Percentiles rank a stretch among this genome's conserved stretches.
Conservation (phyloP, 148 eudicot genomes). For the Cornus suecica region DNA sequence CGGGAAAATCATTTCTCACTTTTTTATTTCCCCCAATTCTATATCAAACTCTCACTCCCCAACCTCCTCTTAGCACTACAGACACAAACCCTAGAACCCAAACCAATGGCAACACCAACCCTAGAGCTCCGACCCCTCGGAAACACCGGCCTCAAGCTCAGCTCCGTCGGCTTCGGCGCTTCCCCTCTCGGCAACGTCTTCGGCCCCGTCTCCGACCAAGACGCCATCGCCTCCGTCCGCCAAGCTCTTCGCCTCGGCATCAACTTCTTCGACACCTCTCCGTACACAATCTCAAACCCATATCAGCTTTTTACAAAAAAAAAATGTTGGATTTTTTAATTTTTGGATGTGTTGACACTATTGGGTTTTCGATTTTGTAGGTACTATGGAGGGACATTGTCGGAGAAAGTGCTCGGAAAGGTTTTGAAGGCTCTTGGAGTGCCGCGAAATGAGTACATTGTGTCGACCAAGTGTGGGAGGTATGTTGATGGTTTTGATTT, state of each 20-base stretch:
- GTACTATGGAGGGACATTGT: conserved; percentile 92
- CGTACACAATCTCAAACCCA: conserved; percentile 40
- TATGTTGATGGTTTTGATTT: conserved; percentile 91
- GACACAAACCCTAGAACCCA: neutral
- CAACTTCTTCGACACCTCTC: conserved; percentile 96
- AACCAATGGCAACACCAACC: conserved; percentile 13
- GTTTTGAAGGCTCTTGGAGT: conserved; percentile 75
- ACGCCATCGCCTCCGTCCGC: conserved; percentile 66
- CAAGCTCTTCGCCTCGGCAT: conserved; percentile 70
- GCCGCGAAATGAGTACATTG: conserved; percentile 79
- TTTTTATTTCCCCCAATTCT: neutral
- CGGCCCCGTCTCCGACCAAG: conserved; percentile 66
- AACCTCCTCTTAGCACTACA: neutral
- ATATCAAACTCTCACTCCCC: neutral
- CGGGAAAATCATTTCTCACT: neutral
- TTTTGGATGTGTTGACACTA: neutral
- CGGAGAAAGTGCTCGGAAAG: conserved; percentile 82
- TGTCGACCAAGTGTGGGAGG: conserved; percentile 93
- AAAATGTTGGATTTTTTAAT: too few relatives aligned
- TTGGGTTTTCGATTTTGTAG: conserved; percentile 26
- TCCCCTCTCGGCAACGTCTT: conserved; percentile 94
- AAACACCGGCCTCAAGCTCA: conserved; percentile 76
- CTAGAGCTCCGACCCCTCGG: conserved; percentile 75
- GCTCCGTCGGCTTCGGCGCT: conserved; percentile 91
- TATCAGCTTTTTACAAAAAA: too few relatives aligned